Evolutionary conservation across 495 filamentous ascomycete species (phyloP).

Genomic region (Geopyxis carbonaria): DNA sequence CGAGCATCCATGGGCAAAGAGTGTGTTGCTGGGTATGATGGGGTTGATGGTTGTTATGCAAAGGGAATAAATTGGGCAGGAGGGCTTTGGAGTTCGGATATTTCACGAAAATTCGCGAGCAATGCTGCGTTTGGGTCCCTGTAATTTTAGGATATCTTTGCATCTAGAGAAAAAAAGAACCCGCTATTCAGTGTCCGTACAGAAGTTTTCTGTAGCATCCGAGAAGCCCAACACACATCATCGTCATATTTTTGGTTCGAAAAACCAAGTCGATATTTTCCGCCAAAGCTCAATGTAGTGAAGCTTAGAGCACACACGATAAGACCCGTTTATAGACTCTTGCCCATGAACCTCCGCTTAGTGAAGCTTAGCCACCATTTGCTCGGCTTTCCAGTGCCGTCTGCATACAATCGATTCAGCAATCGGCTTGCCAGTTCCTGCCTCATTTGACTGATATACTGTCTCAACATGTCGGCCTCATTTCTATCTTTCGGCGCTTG

Average conservation of each 20-base stretch:
- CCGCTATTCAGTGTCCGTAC: no score
- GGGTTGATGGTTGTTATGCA: slow-evolving; percentile 86
- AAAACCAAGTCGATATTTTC: no score
- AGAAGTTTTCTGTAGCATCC: no score
- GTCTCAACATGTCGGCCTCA: slow-evolving; percentile 69
- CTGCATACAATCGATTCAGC: slow-evolving; percentile 70
- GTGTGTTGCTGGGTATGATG: slow-evolving; percentile 84
- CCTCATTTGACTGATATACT: slow-evolving; percentile 79
- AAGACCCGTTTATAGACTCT: slow-evolving; percentile 49
- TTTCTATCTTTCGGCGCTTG: slow-evolving; percentile 75
- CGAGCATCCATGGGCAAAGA: slow-evolving; percentile 96
- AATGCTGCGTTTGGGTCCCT: no score
- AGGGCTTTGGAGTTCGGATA: background rate
- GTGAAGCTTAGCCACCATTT: slow-evolving; percentile 99
- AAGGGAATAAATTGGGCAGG: slow-evolving; percentile 41
- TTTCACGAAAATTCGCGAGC: no score
- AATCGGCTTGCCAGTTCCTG: slow-evolving; percentile 75
- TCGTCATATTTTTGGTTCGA: no score
- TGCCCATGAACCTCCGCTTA: slow-evolving; percentile 99
- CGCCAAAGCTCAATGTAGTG: no score
- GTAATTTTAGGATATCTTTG: no score
- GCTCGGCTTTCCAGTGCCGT: slow-evolving; percentile 59
- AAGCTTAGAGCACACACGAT: no score
- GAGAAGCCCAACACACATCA: no score
- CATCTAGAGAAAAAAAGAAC: no score